Evolutionary conservation across 805 yeast genomes (phyloP).

Genomic region (Yamadazyma insecticola): DNA sequence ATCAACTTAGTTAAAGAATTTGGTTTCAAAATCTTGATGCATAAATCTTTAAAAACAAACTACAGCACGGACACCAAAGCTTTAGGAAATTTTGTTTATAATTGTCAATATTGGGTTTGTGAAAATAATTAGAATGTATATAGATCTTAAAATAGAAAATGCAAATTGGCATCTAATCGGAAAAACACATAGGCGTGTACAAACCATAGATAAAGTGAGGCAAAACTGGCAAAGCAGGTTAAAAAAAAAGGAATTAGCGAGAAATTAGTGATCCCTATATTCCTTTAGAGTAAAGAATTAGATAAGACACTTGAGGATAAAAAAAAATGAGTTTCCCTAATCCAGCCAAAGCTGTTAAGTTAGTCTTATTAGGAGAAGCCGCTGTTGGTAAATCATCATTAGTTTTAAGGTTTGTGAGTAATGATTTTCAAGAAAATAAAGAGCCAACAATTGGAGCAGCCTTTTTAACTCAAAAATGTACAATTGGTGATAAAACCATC

Average conservation of each 20-base stretch:
- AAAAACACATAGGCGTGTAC: no score
- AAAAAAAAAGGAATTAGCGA: no score
- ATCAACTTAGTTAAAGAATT: conserved; percentile 37
- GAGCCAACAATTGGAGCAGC: conserved; percentile 99
- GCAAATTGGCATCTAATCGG: no score
- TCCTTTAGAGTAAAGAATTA: background rate
- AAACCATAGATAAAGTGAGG: background rate
- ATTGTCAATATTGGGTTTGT: conserved; percentile 71
- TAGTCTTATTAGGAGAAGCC: conserved; percentile 92
- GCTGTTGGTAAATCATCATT: conserved; percentile 96
- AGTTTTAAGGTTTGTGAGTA: conserved; percentile 86
- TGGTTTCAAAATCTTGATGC: conserved; percentile 42
- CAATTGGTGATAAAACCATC: conserved; percentile 78
- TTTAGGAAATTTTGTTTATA: conserved; percentile 52
- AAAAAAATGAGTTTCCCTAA: conserved; percentile 11
- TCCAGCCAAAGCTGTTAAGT: conserved; percentile 54
- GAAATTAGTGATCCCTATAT: background rate
- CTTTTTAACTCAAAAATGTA: conserved; percentile 88
- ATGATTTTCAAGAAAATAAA: conserved; percentile 94
- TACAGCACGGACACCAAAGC: conserved; percentile 51
- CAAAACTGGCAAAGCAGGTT: background rate
- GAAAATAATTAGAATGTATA: no score
- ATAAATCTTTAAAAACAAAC: conserved; percentile 42
- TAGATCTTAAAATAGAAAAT: no score
- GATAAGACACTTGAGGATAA: background rate